Percentiles rank a stretch among this genome's conserved stretches.
phyloP scores from a whole-genome alignment of 2,329 filamentous ascomycete species.

The Ceratocystis smalleyi region DNA sequence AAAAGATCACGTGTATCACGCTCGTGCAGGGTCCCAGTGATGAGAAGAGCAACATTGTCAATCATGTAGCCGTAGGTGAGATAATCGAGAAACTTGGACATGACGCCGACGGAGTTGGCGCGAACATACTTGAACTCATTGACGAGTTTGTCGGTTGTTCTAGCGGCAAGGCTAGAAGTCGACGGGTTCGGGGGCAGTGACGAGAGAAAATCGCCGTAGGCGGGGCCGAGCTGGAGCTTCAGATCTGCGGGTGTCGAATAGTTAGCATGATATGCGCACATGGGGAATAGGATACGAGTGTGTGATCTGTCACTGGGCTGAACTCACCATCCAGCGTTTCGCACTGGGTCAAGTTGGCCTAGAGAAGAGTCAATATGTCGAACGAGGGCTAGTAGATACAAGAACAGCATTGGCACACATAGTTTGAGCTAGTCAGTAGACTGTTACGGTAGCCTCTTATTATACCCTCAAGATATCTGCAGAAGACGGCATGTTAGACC shows the following conservation, averaged over 20 bases:
- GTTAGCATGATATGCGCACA: background rate
- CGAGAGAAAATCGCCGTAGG: conserved; percentile 93
- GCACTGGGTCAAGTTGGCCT: conserved; percentile 92
- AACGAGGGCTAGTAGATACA: background rate
- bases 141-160: conserved; percentile 95
- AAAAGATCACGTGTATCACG: conserved; percentile 89
- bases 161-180: conserved; percentile 82
- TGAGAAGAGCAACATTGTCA: conserved; percentile 93
- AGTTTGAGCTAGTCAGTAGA: conserved; percentile 78
- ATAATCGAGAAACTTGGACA: conserved; percentile 94
- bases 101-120: conserved; percentile 78
- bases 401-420: conserved; percentile 27
- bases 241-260: conserved; percentile 46
- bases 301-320: background rate
- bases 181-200: conserved; percentile 91
- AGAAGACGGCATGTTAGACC: background rate
- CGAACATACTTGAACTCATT: conserved; percentile 94
- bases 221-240: conserved; percentile 89
- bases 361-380: conserved; percentile 34
- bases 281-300: conserved; percentile 5
- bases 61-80: conserved; percentile 99
- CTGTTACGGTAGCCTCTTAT: conserved; percentile 92
- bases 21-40: conserved; percentile 94
- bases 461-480: conserved; percentile 89
- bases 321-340: conserved; percentile 81